A percentile compares a stretch with the other conserved stretches of the same genome.
phyloP scores from a whole-genome alignment of 768 basidiomycete genomes.

The Phylloporus scabripes region DNA sequence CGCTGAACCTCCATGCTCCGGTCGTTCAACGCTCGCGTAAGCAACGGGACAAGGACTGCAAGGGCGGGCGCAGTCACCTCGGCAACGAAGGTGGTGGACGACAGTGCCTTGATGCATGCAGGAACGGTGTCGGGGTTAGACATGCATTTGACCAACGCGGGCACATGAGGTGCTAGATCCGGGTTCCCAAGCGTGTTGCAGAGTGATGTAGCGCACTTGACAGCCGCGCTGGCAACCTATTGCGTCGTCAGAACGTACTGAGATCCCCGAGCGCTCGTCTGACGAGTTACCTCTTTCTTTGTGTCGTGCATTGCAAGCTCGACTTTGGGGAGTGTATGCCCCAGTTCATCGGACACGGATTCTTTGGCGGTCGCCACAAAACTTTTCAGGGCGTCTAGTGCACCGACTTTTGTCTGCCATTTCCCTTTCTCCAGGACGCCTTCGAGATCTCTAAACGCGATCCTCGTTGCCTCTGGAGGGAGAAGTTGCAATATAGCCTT shows the following conservation, averaged over 20 bases:
- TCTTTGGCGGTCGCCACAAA: slow-evolving; percentile 67
- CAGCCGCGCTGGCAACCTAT: slow-evolving; percentile 79
- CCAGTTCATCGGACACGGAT: slow-evolving; percentile 79
- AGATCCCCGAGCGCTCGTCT: slow-evolving; percentile 10
- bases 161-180: slow-evolving; percentile 86
- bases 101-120: slow-evolving; percentile 90
- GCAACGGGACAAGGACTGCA: slow-evolving; percentile 89
- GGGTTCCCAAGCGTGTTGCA: slow-evolving; percentile 91
- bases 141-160: slow-evolving; percentile 91
- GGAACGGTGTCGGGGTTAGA: slow-evolving; percentile 82
- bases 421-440: slow-evolving; percentile 78
- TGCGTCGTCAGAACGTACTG: slow-evolving; percentile 7
- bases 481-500: slow-evolving; percentile 80
- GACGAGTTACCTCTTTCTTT: slow-evolving; percentile 68
- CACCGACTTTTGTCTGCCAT: slow-evolving; percentile 94
- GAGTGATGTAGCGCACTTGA: slow-evolving; percentile 84
- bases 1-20: slow-evolving; percentile 96
- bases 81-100: slow-evolving; percentile 93
- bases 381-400: slow-evolving; percentile 75
- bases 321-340: slow-evolving; percentile 74
- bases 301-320: slow-evolving; percentile 95
- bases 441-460: slow-evolving; percentile 65
- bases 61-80: slow-evolving; percentile 96
- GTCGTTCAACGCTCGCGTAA: slow-evolving; percentile 88
- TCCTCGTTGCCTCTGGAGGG: slow-evolving; percentile 73